Percentiles rank a stretch among this genome's conserved stretches.
phyloP scores from a whole-genome alignment of 1,284 basidiomycete species.

The Porodaedalea pini region DNA sequence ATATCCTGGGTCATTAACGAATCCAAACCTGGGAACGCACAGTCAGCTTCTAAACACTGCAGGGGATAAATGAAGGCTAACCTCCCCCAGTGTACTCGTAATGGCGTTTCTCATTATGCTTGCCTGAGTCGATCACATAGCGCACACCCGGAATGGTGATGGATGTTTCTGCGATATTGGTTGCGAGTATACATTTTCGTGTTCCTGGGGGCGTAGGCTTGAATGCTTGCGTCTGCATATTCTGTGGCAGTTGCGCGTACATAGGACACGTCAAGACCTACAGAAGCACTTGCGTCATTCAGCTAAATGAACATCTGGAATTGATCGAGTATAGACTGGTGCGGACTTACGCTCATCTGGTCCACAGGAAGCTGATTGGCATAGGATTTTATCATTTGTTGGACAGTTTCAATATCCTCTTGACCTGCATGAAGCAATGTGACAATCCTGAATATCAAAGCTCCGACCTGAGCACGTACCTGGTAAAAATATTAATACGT shows the following conservation, averaged over 20 bases:
- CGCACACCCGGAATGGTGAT: slow-evolving; percentile 96
- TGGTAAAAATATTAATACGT: slow-evolving; percentile 92
- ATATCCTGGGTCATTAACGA: slow-evolving; percentile 83
- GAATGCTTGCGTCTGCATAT: slow-evolving; percentile 81
- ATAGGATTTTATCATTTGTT: slow-evolving; percentile 66
- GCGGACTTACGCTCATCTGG: slow-evolving; percentile 45
- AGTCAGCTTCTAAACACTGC: slow-evolving; percentile 2
- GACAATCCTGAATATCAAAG: background rate
- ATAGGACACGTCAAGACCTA: slow-evolving; percentile 76
- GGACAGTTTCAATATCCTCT: slow-evolving; percentile 92
- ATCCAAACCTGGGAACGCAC: slow-evolving; percentile 68
- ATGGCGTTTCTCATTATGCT: slow-evolving; percentile 94
- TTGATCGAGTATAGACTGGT: background rate
- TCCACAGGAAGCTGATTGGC: slow-evolving; percentile 60
- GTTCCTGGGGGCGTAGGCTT: slow-evolving; percentile 61
- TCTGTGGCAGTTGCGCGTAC: slow-evolving; percentile 80
- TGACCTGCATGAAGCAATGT: slow-evolving; percentile 55
- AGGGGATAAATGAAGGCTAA: slow-evolving; percentile 31
- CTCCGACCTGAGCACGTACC: slow-evolving; percentile 39
- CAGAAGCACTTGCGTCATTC: slow-evolving; percentile 6
- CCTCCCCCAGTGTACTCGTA: slow-evolving; percentile 66
- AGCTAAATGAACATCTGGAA: background rate
- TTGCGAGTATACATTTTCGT: slow-evolving; percentile 90
- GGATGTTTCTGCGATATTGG: slow-evolving; percentile 97
- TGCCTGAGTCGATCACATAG: slow-evolving; percentile 93